Evolutionary conservation across 257 asterid species (phyloP), one percentile per base, ranked within the genome.

Genomic region (Lycium barbarum): DNA sequence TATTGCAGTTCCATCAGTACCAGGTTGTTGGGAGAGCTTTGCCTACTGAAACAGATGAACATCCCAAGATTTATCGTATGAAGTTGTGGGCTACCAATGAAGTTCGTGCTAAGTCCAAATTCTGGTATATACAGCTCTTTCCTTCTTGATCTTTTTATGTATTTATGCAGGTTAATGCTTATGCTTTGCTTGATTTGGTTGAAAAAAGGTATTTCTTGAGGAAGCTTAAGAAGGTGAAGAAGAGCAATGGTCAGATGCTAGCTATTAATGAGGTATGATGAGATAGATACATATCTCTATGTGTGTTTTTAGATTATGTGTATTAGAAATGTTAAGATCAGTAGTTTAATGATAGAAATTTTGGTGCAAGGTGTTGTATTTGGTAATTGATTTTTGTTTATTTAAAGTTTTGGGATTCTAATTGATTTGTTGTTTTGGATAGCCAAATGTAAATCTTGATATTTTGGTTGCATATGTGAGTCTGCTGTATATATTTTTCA

Each of bases 1-100:
- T 33, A 83, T 43, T 79, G 92, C 90, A 94, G 98, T 91, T 91
- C 78, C 98, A 93, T 90, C 98, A 94, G 90, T 94, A 92, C 92
- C 98, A 94, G 92, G 98, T 94, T 87, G 98, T 93, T 63, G 98
- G 98, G 40, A 91, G 98, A 83, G 96, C 93, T 86, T 88, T 94
- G 72, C 98, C 98, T 67, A 90, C 97, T 49, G 98, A 93, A 90
- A 88, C 89, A 10, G 98, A 94, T 76, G 93, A 89, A 86, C 97
- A 92, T 83, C 98, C 98, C 7, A 94, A 94, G 91, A 94, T 94
- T 92, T 94, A 93, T 88, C 91, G 98, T 35, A 94, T 94, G 98
- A 94, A 94, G 92, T 97, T 94, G 97, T 74, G 81, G 81, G 81
- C 81, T 22, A 74, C 81, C n/a, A 74, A 74, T 74, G 81, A 74